Evolutionary conservation across 352 stramenopile species (phyloP).

Genomic region (Phytophthora sp.): DNA sequence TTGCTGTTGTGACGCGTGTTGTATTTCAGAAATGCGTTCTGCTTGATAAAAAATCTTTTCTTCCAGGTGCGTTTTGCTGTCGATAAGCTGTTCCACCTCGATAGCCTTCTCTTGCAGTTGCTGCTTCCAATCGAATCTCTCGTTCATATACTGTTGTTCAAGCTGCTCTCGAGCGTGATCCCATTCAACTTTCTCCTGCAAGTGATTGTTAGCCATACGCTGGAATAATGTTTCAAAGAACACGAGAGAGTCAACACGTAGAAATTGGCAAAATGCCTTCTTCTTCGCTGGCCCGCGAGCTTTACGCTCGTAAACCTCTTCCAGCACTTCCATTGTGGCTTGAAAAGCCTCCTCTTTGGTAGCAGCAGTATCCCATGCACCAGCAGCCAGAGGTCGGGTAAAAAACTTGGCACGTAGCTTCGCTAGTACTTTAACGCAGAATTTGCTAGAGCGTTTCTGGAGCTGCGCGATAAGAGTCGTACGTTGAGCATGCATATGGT

Average conservation of each 20-base stretch:
- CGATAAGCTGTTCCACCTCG: conserved; percentile 51
- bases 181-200: conserved; percentile 31
- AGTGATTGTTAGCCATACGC: conserved; percentile 40
- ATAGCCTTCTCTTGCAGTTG: conserved; percentile 53
- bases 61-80: conserved; percentile 55
- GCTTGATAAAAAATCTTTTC: conserved; percentile 58
- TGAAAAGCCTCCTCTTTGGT: conserved; percentile 37
- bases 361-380: conserved; percentile 44
- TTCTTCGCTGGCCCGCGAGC: conserved; percentile 76
- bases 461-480: conserved; percentile 56
- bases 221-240: conserved; percentile 64
- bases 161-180: conserved; percentile 38
- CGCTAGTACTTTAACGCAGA: conserved; percentile 57
- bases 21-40: conserved; percentile 49
- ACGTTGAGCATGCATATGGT: conserved; percentile 69
- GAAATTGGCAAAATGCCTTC: conserved; percentile 70
- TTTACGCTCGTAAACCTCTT: conserved; percentile 60
- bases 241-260: conserved; percentile 53
- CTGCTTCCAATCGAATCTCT: conserved; percentile 53
- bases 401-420: conserved; percentile 48
- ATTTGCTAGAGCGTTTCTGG: conserved; percentile 61
- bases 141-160: conserved; percentile 42
- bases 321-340: conserved; percentile 54
- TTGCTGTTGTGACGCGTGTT: conserved; percentile 47
- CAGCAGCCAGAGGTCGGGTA: conserved; percentile 43